Percentiles rank a stretch among this genome's conserved stretches.
phyloP scores from a whole-genome alignment of 306 rosid species.

The Cucurbita argyrosperma region DNA sequence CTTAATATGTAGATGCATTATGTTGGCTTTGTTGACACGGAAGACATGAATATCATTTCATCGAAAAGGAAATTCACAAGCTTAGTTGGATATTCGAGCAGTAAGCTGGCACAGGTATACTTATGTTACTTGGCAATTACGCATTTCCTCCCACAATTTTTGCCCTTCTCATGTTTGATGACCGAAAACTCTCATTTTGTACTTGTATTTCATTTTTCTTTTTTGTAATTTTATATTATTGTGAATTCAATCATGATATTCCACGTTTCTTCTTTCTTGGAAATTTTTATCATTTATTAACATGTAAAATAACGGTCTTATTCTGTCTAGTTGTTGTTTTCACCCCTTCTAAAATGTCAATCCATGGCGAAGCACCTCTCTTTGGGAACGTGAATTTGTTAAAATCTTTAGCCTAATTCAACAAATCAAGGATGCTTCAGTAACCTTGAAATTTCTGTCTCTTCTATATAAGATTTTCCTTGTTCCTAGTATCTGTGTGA shows the following conservation, averaged over 20 bases:
- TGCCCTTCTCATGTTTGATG: not conserved
- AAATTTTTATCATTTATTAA: not conserved
- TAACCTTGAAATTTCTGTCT: not conserved
- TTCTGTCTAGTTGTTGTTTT: not conserved
- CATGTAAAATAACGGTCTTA: not conserved
- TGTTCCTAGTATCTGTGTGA: not conserved
- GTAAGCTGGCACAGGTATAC: slow-evolving; percentile 90
- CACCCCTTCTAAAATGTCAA: not conserved
- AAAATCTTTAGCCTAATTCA: not conserved
- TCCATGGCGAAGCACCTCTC: not conserved
- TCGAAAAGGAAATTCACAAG: slow-evolving; percentile 67
- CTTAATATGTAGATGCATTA: slow-evolving; percentile 60
- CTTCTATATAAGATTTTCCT: not conserved
- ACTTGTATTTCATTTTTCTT: not conserved
- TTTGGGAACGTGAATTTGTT: not conserved
- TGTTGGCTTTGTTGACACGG: slow-evolving; percentile 78
- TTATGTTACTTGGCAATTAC: slow-evolving; percentile 1
- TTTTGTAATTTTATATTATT: not conserved
- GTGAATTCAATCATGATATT: not conserved
- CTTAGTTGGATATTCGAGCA: slow-evolving; percentile 61
- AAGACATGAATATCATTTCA: slow-evolving; percentile 73
- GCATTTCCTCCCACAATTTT: not conserved
- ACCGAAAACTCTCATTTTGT: not conserved
- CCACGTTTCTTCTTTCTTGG: not conserved
- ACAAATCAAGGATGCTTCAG: not conserved